Evolutionary conservation across 495 filamentous ascomycete genomes (phyloP), one percentile per base, ranked within the genome.

Genomic region (Hamigera avellanea): DNA sequence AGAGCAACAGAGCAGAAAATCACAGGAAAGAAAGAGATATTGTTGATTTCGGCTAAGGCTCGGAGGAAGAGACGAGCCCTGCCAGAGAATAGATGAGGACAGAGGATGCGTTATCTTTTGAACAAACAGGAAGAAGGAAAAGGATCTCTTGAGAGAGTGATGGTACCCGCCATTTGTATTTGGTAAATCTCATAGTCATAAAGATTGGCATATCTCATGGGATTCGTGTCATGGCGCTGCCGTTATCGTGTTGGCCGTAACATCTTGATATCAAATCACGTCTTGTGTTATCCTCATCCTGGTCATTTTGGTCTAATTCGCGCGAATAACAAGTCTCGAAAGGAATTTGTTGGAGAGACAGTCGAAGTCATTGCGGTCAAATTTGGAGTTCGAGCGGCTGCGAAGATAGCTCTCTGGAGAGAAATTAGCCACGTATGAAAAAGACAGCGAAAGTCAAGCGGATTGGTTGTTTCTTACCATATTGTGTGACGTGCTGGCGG

Each of bases 291-390:
- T n/a, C 26, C 19, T 43, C 32, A 29, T 33, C 26, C 18, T 45
- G 38, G 37, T 45, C 32, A 46, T 48, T 41, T 40, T 68, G 63
- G 33, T 53, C 55, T 70, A 93, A 63, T 91, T 89, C 44, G 87
- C 82, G 40, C 87, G 87, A 56, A 95, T 93, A 55, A 93, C 86
- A 48, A 95, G 75, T 59, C 89, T 85, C 18, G 85, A 88, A 37
- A 93, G 66, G 63, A 95, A 91, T 68, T 93, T 94, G 72, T 89
- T 93, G 36, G 86, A 89, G 49, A 95, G 64, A 41, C 78, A 86
- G 64, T 95, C 87, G 55, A 95, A 95, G 63, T 95, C 85, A 44
- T 76, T 66, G 45, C 83, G 77, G 64, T 93, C 80, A 58, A 89
- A 95, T 55, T 81, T 81, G 47, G 78, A 69, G n/a, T 57, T 53